Evolutionary conservation across 202 grass and related monocot species (phyloP).

Genomic region (Brachypodium distachyon): DNA sequence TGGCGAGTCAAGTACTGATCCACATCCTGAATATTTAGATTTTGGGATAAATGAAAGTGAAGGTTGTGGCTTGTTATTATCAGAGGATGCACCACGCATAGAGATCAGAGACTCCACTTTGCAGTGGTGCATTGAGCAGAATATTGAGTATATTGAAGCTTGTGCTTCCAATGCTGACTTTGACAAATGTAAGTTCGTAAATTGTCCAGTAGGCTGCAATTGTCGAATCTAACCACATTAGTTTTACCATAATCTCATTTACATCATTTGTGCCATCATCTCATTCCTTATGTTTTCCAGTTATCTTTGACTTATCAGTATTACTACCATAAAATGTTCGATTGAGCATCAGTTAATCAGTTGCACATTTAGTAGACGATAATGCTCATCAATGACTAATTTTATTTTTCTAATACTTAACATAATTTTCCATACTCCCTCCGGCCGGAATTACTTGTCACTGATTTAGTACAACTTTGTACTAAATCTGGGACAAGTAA

Average conservation of each 20-base stretch:
- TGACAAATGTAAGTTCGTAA: conserved; percentile 73
- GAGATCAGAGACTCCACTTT: conserved; percentile 50
- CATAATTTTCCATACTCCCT: background rate
- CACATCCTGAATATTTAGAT: conserved; percentile 61
- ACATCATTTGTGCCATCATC: background rate
- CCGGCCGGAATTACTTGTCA: too few relatives aligned
- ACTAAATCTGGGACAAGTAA: too few relatives aligned
- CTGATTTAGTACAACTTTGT: too few relatives aligned
- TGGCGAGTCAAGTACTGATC: conserved; percentile 52
- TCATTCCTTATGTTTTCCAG: background rate
- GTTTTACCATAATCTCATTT: background rate
- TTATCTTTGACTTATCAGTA: background rate
- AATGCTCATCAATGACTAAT: background rate
- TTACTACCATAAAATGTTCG: background rate
- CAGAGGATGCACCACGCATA: conserved; percentile 49
- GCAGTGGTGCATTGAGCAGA: conserved; percentile 68
- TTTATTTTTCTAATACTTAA: background rate
- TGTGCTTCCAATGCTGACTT: conserved; percentile 79
- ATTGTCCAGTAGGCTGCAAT: background rate
- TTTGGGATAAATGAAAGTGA: conserved; percentile 84
- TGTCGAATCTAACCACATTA: background rate
- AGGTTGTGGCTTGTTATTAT: conserved; percentile 70
- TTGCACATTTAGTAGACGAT: background rate
- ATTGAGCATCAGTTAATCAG: background rate
- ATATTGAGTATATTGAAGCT: conserved; percentile 84